phyloP scores from a whole-genome alignment of 1,284 basidiomycete genomes.

The Termitomyces sp. region DNA sequence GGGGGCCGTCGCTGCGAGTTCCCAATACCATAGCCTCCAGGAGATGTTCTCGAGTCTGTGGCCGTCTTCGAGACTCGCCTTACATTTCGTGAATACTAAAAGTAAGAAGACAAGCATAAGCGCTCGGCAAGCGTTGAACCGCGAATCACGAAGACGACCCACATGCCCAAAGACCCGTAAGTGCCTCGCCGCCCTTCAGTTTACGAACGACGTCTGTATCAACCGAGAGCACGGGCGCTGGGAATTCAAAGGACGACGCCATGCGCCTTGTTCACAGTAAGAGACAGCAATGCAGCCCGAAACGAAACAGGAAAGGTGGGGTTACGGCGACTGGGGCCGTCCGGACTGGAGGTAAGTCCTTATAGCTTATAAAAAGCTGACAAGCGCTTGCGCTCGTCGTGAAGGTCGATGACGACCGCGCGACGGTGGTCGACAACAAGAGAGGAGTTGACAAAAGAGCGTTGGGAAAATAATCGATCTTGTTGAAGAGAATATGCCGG shows the following conservation, averaged over 20 bases:
- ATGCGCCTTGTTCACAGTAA: constrained; percentile 5
- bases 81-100: constrained; percentile 83
- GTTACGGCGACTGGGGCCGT: constrained; percentile 10
- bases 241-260: constrained; percentile 29
- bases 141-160: constrained; percentile 21
- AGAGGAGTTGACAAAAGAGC: constrained; percentile 1
- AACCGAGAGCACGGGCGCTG: constrained; percentile 59
- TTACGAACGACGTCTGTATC: constrained; percentile 58
- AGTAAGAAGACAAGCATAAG: constrained; percentile 6
- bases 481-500: constrained; percentile 9
- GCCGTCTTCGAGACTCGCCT: constrained; percentile 72
- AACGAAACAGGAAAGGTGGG: constrained; percentile 7
- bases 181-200: constrained; percentile 60
- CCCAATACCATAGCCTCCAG: constrained; percentile 81
- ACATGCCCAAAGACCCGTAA: constrained; percentile 63
- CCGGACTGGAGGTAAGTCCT: not conserved
- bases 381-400: constrained; percentile 1
- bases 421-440: not conserved
- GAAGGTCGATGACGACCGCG: constrained; percentile 5
- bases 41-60: constrained; percentile 78
- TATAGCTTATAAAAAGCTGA: not conserved
- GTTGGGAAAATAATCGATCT: constrained; percentile 16
- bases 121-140: not conserved
- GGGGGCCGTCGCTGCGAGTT: constrained; percentile 31
- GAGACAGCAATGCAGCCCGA: constrained; percentile 5